Conservation (phyloP, 1,284 basidiomycete species). For the Heliocybe sulcata region DNA sequence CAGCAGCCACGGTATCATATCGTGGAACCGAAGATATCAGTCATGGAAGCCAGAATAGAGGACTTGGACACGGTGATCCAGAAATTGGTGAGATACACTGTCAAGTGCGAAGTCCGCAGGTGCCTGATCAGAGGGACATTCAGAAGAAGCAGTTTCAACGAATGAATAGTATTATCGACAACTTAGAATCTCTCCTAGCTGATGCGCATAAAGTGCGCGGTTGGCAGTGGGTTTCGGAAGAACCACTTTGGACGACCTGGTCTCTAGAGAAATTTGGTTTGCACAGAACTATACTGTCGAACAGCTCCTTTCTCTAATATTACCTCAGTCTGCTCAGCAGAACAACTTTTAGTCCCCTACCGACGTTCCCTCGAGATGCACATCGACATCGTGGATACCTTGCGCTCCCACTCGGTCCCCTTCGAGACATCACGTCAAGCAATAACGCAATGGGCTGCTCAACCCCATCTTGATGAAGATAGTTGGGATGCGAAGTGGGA, state of each 20-base stretch:
- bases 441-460: conserved; percentile 57
- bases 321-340: conserved; percentile 45
- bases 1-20: conserved; percentile 47
- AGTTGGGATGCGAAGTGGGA: conserved; percentile 71
- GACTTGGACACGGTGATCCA: conserved; percentile 50
- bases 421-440: conserved; percentile 61
- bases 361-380: conserved; percentile 59
- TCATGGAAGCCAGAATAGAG: conserved; percentile 59
- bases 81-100: conserved; percentile 51
- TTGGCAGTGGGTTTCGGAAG: conserved; percentile 54
- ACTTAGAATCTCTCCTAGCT: conserved; percentile 50
- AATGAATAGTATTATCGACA: conserved; percentile 54
- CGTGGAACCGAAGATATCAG: conserved; percentile 50
- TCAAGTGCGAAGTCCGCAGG: background rate
- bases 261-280: conserved; percentile 69
- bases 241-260: conserved; percentile 77
- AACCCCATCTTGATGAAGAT: conserved; percentile 53
- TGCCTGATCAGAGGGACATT: background rate
- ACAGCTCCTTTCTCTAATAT: conserved; percentile 1
- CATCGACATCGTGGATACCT: conserved; percentile 42
- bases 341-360: conserved; percentile 54
- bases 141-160: conserved; percentile 65
- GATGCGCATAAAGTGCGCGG: conserved; percentile 69
- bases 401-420: conserved; percentile 56
- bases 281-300: conserved; percentile 12